phyloP scores from a whole-genome alignment of 208 protist genomes.

The Crithidia expoeki region DNA sequence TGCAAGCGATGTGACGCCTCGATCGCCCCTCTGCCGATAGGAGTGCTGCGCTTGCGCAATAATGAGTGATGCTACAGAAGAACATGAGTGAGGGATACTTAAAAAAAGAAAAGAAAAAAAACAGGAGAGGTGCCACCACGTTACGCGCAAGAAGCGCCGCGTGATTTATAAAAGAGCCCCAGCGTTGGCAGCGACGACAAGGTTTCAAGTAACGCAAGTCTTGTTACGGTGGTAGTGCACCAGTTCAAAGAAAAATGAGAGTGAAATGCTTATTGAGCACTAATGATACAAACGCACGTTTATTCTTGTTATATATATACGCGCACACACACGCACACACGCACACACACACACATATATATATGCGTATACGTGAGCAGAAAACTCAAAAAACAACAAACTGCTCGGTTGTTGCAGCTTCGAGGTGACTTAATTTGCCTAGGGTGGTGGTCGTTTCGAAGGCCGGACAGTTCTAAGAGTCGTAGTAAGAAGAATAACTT shows the following conservation, averaged over 20 bases:
- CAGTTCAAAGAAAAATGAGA: slow-evolving; percentile 9
- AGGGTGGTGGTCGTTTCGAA: too few species aligned
- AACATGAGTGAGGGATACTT: not conserved
- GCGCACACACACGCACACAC: too few species aligned
- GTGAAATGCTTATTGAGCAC: too few species aligned
- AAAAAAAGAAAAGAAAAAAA: slow-evolving; percentile 19
- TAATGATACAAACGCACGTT: too few species aligned
- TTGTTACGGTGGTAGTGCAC: not conserved
- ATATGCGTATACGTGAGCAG: too few species aligned
- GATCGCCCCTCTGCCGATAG: not conserved
- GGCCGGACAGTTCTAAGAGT: too few species aligned
- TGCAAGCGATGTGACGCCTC: not conserved
- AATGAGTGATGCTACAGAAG: not conserved
- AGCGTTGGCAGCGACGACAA: not conserved
- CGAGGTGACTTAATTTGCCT: too few species aligned
- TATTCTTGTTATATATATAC: too few species aligned
- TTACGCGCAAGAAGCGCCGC: not conserved
- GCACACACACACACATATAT: too few species aligned
- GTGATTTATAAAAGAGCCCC: slow-evolving; percentile 9
- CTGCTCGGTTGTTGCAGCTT: too few species aligned
- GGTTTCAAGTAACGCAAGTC: not conserved
- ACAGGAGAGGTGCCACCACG: not conserved
- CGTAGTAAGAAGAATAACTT: too few species aligned
- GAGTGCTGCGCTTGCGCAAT: not conserved
- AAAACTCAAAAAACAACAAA: too few species aligned